A percentile compares a stretch with the other conserved stretches of the same genome.
Evolutionary conservation across 257 asterid species (phyloP).

Genomic region (Penstemon davidsonii): DNA sequence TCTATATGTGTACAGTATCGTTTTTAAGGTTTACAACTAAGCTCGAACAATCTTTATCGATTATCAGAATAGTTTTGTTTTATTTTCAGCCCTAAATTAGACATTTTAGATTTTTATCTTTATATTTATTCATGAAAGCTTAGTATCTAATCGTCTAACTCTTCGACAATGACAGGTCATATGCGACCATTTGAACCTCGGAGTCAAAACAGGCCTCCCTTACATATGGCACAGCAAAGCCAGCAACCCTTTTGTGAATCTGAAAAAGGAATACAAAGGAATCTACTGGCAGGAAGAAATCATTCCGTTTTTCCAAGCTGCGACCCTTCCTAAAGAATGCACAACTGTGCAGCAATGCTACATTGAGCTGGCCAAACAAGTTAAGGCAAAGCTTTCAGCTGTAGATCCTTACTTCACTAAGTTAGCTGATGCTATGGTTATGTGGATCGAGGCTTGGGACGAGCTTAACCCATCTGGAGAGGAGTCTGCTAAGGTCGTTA

Average conservation of each 20-base stretch:
- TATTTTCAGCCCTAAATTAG: too few species aligned
- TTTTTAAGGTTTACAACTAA: too few species aligned
- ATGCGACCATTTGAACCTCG: conserved; percentile 70
- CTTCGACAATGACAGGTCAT: conserved; percentile 44
- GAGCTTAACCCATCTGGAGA: conserved; percentile 72
- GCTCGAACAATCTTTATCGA: too few species aligned
- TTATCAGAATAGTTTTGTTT: too few species aligned
- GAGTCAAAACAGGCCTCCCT: conserved; percentile 74
- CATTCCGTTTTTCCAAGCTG: conserved; percentile 66
- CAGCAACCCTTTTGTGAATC: conserved; percentile 77
- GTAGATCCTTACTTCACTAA: conserved; percentile 65
- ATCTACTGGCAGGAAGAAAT: conserved; percentile 82
- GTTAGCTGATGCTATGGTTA: conserved; percentile 76
- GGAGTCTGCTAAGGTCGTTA: conserved; percentile 34
- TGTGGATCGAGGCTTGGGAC: conserved; percentile 86
- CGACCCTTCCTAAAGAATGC: conserved; percentile 57
- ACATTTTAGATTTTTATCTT: too few species aligned
- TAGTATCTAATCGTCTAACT: not conserved
- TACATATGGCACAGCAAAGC: conserved; percentile 95
- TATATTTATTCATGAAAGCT: not conserved
- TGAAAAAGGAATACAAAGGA: conserved; percentile 82
- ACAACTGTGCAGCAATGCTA: conserved; percentile 69
- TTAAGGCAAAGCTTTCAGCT: conserved; percentile 50
- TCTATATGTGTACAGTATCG: not conserved
- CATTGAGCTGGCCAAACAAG: conserved; percentile 60